Evolutionary conservation across 768 basidiomycete genomes (phyloP), one percentile per base, ranked within the genome.

Genomic region (Agrocybe chaxingu): DNA sequence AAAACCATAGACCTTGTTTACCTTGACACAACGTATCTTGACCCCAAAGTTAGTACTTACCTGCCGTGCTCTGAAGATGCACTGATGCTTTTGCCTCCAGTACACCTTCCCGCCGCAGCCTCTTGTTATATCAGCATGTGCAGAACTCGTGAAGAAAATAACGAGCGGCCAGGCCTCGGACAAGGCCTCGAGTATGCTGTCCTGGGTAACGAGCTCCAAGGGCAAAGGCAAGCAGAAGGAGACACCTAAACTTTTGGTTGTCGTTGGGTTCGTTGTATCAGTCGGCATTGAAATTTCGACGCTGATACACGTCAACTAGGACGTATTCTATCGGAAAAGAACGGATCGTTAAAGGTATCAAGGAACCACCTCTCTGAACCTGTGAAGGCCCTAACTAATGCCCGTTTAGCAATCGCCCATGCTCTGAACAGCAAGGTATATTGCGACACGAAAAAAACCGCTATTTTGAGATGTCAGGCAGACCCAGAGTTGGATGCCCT

Each of bases 251-350:
- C 30, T 59, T 4, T 40, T 92, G 10, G 73, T 93, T 48, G 78
- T 91, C 32, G 80, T 92, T 9, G 90, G 90, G 91, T 90, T 62
- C 3, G 76, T 61, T 18, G 51, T 34, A 34, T 42, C 5, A 40
- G 34, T 49, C 18, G 11, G 24, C 34, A 49, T 36, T 0, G 41
- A 24, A 18, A 37, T 49, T 44, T 41, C 12, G 19, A 43, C 34
- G 36, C 24, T 39, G 39, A 45, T 24, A 50, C 10, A 19, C 12
- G n/a, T 24, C 40, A 35, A 47, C 37, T 34, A 92, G 93, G 8
- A 98, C 97, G 0, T 99, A 99, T 68, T 92, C 92, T 0, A 92
- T 98, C 43, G 97, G 97, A 36, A 99, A 99, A 66, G 97, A 99
- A 66, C 84, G 97, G 18, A 89, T 98, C 36, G 94, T 97, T 36